These are phyloP conservation scores for Bolboschoenoplectus hybrid DNA, from an alignment of 202 grass and related monocot genomes.

Conservation along the genomic window DNA sequence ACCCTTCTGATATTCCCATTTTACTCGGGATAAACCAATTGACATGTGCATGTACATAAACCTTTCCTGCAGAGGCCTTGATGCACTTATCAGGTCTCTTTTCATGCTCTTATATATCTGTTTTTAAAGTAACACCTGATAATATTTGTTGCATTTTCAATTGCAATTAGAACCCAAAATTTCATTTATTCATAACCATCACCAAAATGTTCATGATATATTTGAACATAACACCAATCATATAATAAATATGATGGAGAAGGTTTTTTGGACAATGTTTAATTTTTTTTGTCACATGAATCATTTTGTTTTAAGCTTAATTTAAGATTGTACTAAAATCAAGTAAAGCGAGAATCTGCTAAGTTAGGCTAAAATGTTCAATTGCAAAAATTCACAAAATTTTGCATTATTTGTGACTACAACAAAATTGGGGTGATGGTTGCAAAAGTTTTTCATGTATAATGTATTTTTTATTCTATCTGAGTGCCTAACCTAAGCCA, in stretches of 20 bases:
- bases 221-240: background rate
- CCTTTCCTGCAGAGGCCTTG: background rate
- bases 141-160: background rate
- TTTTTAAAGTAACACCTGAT: background rate
- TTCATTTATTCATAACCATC: background rate
- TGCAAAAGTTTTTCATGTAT: background rate
- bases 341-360: background rate
- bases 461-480: background rate
- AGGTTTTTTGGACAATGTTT: background rate
- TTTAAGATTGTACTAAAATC: background rate
- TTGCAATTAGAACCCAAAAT: background rate
- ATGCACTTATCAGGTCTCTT: background rate
- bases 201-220: background rate
- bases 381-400: background rate
- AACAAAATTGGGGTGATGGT: background rate
- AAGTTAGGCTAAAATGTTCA: background rate
- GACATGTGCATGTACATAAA: background rate
- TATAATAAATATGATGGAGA: background rate
- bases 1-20: background rate
- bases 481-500: constrained; percentile 29
- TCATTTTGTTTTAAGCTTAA: background rate
- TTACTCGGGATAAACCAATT: background rate
- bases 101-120: background rate
- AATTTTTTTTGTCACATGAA: background rate
- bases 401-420: background rate